Base-by-base conservation (phyloP, 2,329 filamentous ascomycete genomes). In the Ceratocystiopsis brevicomis region DNA sequence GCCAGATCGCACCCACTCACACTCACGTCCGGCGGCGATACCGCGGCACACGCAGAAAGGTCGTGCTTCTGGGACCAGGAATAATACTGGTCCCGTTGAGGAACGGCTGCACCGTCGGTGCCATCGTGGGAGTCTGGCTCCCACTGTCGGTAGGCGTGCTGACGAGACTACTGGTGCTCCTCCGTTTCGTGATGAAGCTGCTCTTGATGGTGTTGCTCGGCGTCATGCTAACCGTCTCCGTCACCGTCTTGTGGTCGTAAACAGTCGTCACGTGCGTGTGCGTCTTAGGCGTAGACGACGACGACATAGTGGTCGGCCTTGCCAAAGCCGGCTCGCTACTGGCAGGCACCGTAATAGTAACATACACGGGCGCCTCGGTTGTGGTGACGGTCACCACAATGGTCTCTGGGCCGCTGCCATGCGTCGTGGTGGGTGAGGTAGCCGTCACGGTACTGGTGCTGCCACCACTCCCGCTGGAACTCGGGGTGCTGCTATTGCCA, bases 341-440 rank as follows among this genome's bases (percentile, higher is more conserved):
- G n/a, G 39, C 21, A 1, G 40, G 39, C 16, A 42, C 38, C 2
- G 47, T 50, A 19, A 48, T 46, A 1, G 48, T 50, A 15, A 47
- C 30, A 37, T 40, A 44, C n/a, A 45, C 38, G 5, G 47, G 41
- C 1, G 44, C 37, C 12, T 43, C 25, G n/a, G 44, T 50, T 38
- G 62, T 57, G 1, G 63, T 67, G 37, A 65, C 62, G 2, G 62
- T 64, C 33, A 62, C 56, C 3, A 41, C 36, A 18, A 47, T 13
- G 18, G 63, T 66, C 45, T 60, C 54, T 11, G 63, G 59, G 35
- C 59, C 58, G 8, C 52, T 54, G 37, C 42, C 45, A 25, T 21
- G n/a, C 6, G 2, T 41, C 13, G 12, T 38, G 13, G 43, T 39
- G 5, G 38, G n/a, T 17, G 49, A 41, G 11, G 51, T 15, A 13